Conservation (phyloP, 768 basidiomycete species). For the Hydnomerulius pinastri region DNA sequence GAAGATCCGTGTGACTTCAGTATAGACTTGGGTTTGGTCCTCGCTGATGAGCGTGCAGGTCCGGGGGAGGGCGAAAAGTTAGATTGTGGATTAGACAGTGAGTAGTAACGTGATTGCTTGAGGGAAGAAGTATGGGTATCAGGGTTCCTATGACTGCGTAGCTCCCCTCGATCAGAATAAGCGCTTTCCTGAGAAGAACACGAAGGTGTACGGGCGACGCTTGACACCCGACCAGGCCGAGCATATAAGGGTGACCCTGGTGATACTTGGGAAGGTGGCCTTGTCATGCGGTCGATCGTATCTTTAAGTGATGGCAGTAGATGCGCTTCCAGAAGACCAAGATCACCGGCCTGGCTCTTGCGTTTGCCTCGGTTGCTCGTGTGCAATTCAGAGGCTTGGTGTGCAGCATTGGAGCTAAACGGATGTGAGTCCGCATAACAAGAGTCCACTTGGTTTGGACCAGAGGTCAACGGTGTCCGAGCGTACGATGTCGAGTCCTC, state of each 20-base stretch:
- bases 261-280: conserved; percentile 40
- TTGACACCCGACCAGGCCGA: not conserved
- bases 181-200: conserved; percentile 18
- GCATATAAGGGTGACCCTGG: conserved; percentile 10
- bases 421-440: conserved; percentile 2
- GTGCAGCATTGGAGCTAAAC: conserved; percentile 19
- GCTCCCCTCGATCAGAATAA: conserved; percentile 10
- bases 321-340: conserved; percentile 63
- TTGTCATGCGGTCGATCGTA: conserved; percentile 75
- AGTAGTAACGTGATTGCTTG: conserved; percentile 9
- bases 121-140: conserved; percentile 1
- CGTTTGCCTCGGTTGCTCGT: conserved; percentile 19
- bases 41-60: conserved; percentile 26
- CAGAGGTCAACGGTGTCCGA: not conserved
- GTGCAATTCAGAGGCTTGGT: conserved; percentile 7
- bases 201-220: conserved; percentile 18
- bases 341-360: conserved; percentile 47
- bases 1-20: conserved; percentile 22
- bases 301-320: conserved; percentile 71
- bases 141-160: not conserved
- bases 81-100: conserved; percentile 9
- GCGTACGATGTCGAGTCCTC: not conserved
- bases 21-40: conserved; percentile 34
- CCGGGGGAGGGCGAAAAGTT: conserved; percentile 15
- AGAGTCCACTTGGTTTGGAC: conserved; percentile 6